Base-by-base conservation (phyloP, 176 grass and related monocot species). In the Oropetium thomaeum region DNA sequence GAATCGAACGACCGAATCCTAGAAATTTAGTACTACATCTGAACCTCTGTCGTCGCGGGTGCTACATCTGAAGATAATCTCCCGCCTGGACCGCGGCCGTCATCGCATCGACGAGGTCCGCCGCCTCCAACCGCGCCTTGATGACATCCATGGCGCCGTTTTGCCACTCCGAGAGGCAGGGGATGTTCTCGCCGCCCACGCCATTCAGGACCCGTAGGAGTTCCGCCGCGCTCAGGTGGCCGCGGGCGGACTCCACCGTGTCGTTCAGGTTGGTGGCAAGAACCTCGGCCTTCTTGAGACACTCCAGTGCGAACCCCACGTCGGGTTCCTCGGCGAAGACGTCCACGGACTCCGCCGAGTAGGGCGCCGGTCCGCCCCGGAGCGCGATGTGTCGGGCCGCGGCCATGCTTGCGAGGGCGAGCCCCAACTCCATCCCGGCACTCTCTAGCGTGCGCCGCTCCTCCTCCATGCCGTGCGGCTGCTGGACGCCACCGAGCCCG, bases 351-450 rank as follows among this genome's bases (percentile, higher is more conserved):
- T 7, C 11, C 29, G 53, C 44, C n/a, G 15, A 52, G 41, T 28
- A 38, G 12, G 28, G 38, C 28, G 48, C 34, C 28, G 37, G 20
- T 26, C 27, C 67, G 27, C 66, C 75, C 0, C 20, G 33, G 82
- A 53, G 74, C 74, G 66, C 58, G 33, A 84, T 58, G 74, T 64
- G 41, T 23, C 53, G 54, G 11, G 81, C 73, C 14, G 82, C 66
- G 74, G 58, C 82, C 43, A 84, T 84, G 74, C 51, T 63, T 35
- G 74, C 67, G 35, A 84, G 2, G 45, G 58, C 82, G 67, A 84
- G 74, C 14, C 45, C 82, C 57, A 84, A 34, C 66, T 71, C 33
- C 82, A 48, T 30, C 17, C 64, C 28, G 23, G 54, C 81, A 11
- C 0, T 8, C 64, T 61, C 81, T 30, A 83, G 72, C 53, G 6